Percentiles rank a stretch among this genome's conserved stretches.
These are phyloP conservation scores for Guyanaporus albipodus DNA, from an alignment of 768 basidiomycete genomes.

Conservation along the genomic window DNA sequence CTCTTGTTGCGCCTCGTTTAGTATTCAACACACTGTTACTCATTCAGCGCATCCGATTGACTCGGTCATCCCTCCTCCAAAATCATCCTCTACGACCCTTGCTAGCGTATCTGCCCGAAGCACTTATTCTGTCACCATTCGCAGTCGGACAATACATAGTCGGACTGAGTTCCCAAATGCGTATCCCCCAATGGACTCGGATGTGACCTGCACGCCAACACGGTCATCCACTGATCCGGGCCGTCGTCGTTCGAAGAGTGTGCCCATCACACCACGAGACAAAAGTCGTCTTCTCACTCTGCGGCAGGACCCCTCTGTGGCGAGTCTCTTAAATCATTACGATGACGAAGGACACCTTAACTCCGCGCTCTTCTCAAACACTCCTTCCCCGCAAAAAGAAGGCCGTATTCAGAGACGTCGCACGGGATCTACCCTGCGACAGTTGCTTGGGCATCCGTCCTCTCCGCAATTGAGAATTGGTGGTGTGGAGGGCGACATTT, in stretches of 20 bases:
- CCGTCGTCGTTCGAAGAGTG: conserved; percentile 30
- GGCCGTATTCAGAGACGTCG: conserved; percentile 54
- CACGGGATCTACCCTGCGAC: conserved; percentile 69
- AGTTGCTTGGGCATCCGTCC: conserved; percentile 58
- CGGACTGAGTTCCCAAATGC: conserved; percentile 65
- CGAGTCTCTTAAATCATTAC: conserved; percentile 67
- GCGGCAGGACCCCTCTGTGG: conserved; percentile 76
- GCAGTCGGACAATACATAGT: conserved; percentile 54
- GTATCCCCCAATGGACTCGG: conserved; percentile 45
- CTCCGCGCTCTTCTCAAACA: conserved; percentile 61
- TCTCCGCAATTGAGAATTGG: conserved; percentile 28
- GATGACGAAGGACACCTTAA: conserved; percentile 68
- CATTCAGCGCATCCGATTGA: conserved; percentile 64
- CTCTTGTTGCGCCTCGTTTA: background rate
- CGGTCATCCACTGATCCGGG: conserved; percentile 27
- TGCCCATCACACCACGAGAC: conserved; percentile 41
- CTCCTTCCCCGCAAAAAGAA: conserved; percentile 33
- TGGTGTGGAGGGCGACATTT: conserved; percentile 70
- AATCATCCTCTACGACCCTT: conserved; percentile 49
- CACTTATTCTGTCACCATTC: conserved; percentile 73
- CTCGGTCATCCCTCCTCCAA: conserved; percentile 45
- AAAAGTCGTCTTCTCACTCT: conserved; percentile 54
- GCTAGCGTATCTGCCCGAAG: conserved; percentile 51
- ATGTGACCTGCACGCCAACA: conserved; percentile 24
- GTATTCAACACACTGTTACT: background rate